A percentile compares a stretch with the other conserved stretches of the same genome.
phyloP scores from a whole-genome alignment of 805 yeast genomes.

The Yamadazyma laniorum region DNA sequence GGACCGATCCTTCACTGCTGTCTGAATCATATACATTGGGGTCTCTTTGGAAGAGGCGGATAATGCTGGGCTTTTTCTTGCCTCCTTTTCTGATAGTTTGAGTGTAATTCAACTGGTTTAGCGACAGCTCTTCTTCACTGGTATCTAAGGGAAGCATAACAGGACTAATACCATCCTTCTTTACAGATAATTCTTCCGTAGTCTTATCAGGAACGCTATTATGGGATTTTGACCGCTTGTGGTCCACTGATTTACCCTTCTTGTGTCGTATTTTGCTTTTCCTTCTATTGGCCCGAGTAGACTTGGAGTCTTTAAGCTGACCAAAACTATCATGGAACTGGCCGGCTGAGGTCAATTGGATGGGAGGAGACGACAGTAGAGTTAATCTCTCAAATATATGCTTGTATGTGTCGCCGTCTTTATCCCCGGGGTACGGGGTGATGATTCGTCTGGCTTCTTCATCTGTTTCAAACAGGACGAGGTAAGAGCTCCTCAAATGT shows the following conservation, averaged over 20 bases:
- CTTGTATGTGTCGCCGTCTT: slow-evolving; percentile 10
- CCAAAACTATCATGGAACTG: neutral
- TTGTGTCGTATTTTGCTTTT: slow-evolving; percentile 6
- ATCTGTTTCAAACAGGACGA: slow-evolving; percentile 22
- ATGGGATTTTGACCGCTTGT: neutral
- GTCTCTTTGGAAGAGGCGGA: slow-evolving; percentile 13
- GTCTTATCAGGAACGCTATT: neutral
- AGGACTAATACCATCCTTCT: too few relatives aligned
- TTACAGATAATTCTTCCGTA: slow-evolving; percentile 11
- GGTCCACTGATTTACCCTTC: neutral
- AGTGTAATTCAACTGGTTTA: slow-evolving; percentile 8
- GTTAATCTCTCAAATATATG: slow-evolving; percentile 10
- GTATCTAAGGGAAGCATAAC: too few relatives aligned
- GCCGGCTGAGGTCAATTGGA: slow-evolving; percentile 9
- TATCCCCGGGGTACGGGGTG: slow-evolving; percentile 15
- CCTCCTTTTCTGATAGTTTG: slow-evolving; percentile 11
- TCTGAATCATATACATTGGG: slow-evolving; percentile 9
- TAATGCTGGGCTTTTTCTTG: slow-evolving; percentile 10
- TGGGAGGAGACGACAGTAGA: slow-evolving; percentile 31
- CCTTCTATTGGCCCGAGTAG: neutral
- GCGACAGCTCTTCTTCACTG: neutral
- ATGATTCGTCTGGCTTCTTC: slow-evolving; percentile 22
- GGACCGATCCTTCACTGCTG: slow-evolving; percentile 14
- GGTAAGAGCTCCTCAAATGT: slow-evolving; percentile 27
- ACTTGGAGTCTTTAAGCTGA: neutral